These are phyloP conservation scores for Stagonosporopsis rhizophila DNA, from an alignment of 2,329 filamentous ascomycete species.

Conservation along the genomic window DNA sequence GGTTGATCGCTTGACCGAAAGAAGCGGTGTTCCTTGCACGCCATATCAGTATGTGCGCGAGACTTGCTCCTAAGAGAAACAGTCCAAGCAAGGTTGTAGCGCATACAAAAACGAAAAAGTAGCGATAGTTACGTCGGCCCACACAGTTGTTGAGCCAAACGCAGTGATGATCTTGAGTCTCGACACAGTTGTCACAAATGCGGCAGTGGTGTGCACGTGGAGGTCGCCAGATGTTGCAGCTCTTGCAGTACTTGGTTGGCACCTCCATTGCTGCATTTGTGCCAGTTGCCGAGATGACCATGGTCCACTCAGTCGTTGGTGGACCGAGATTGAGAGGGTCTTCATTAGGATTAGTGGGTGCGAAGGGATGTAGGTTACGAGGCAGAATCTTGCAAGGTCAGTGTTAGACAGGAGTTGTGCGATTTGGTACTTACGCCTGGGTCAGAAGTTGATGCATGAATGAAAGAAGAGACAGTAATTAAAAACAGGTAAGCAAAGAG, in stretches of 20 bases:
- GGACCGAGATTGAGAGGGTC: slow-evolving; percentile 84
- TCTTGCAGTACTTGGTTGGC: slow-evolving; percentile 96
- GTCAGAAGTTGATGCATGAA: slow-evolving; percentile 91
- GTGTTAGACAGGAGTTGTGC: slow-evolving; percentile 1
- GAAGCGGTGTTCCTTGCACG: slow-evolving; percentile 67
- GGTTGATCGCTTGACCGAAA: slow-evolving; percentile 72
- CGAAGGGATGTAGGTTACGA: slow-evolving; percentile 88
- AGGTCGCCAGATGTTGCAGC: slow-evolving; percentile 96
- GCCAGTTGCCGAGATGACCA: slow-evolving; percentile 81
- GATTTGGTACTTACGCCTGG: slow-evolving; percentile 74
- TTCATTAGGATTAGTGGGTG: slow-evolving; percentile 74
- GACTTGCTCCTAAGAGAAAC: slow-evolving; percentile 76
- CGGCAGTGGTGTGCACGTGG: slow-evolving; percentile 96
- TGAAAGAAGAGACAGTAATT: slow-evolving; percentile 88
- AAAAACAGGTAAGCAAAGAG: slow-evolving; percentile 91
- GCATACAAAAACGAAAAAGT: slow-evolving; percentile 91
- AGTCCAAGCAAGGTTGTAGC: slow-evolving; percentile 77
- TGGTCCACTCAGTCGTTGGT: slow-evolving; percentile 89
- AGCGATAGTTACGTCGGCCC: slow-evolving; percentile 95
- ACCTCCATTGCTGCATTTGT: slow-evolving; percentile 92
- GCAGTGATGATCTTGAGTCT: slow-evolving; percentile 97
- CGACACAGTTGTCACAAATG: slow-evolving; percentile 94
- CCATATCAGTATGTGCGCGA: slow-evolving; percentile 83
- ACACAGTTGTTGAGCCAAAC: slow-evolving; percentile 99
- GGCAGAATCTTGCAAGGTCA: slow-evolving; percentile 75